Percentiles rank a stretch among this genome's conserved stretches.
phyloP scores from a whole-genome alignment of 805 yeast species.

The Yarrowia bubula region DNA sequence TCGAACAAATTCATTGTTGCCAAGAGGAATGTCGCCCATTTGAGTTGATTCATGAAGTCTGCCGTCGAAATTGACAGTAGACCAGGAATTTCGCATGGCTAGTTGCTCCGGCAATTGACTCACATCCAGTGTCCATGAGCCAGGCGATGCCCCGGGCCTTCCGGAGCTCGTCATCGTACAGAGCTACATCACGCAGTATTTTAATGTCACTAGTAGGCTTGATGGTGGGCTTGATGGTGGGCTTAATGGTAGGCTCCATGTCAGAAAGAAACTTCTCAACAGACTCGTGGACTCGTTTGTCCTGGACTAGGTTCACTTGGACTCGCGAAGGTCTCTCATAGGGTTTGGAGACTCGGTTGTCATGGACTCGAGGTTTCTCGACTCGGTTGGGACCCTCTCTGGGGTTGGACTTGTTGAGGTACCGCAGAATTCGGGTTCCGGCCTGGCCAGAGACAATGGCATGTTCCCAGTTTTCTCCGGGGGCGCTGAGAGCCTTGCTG shows the following conservation, averaged over 20 bases:
- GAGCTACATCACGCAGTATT: too few species aligned
- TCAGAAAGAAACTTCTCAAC: too few species aligned
- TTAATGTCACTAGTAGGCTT: too few species aligned
- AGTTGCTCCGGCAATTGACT: background rate
- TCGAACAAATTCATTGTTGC: background rate
- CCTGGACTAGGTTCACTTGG: too few species aligned
- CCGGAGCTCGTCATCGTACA: background rate
- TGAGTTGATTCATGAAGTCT: background rate
- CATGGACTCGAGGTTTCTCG: too few species aligned
- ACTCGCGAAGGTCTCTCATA: too few species aligned
- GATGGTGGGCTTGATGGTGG: too few species aligned
- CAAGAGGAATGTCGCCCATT: background rate
- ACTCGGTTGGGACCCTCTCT: too few species aligned
- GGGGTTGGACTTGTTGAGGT: background rate
- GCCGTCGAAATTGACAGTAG: background rate
- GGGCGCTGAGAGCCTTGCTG: background rate
- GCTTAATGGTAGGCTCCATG: too few species aligned
- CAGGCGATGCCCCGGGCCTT: background rate
- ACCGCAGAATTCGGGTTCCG: background rate
- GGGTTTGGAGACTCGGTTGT: too few species aligned
- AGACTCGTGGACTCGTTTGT: too few species aligned
- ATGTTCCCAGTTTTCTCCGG: background rate
- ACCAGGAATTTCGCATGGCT: background rate
- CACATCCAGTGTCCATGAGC: background rate
- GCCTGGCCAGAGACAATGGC: background rate